Evolutionary conservation across 768 basidiomycete genomes (phyloP), one percentile per base, ranked within the genome.

Genomic region (Podaxis mareebaensis): DNA sequence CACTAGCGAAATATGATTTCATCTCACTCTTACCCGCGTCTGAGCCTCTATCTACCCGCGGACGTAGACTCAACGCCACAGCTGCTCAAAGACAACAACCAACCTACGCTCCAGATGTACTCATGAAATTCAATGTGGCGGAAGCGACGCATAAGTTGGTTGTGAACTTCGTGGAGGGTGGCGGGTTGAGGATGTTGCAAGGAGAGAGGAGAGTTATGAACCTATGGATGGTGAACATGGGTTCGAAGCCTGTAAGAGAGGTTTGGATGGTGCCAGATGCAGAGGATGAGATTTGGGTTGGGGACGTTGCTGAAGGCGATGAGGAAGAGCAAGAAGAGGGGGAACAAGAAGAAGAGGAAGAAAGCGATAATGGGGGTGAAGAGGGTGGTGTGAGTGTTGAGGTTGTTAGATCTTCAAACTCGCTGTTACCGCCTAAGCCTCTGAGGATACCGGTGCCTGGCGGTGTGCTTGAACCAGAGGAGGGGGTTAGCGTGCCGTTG

Each of bases 21-120:
- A 82, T 95, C 38, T 85, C 85, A 4, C 81, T 93, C 36, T 80
- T 96, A 20, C 86, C 90, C 2, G 79, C 81, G 26, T 79, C 72
- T 0, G 95, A 96, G 72, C 76, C 86, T 1, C 79, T 95, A 2
- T 79, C 85, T 8, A 81, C 79, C 38, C 88, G 86, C n/a, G 95
- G 95, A 13, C 85, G 80, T 51, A 80, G 95, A 56, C 78, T 97
- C 11, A 86, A 95, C 58, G 85, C 87, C 58, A 95, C 94, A 2
- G 80, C 83, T 33, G 76, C 83, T 13, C 91, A 96, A 67, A 79
- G 88, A 52, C 85, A 89, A 66, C 80, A 72, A 30, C 85, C 85
- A 11, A 84, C 85, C 2, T 96, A 96, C 71, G 89, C 87, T 10
- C 81, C 87, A 10, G 90, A 96, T 70, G 72, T 83, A 6, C 68